Evolutionary conservation across 208 protist species (phyloP).

Genomic region (Acanthamoeba healyi): DNA sequence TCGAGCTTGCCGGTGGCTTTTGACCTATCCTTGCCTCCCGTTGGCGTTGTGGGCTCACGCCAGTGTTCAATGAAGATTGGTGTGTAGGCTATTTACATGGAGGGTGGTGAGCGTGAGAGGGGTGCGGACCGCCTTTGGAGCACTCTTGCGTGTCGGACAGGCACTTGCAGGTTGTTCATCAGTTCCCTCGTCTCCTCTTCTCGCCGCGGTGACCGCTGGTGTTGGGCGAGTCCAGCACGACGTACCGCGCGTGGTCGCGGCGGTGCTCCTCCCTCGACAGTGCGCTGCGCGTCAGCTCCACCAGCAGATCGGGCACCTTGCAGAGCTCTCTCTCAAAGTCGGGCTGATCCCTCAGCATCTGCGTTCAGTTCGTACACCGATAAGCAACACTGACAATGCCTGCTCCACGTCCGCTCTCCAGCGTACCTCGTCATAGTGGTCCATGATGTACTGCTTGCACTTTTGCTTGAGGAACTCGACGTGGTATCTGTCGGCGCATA

Average conservation of each 20-base stretch:
- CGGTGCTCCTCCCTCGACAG: slow-evolving; percentile 1
- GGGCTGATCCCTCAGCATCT: slow-evolving; percentile 13
- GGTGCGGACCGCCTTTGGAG: no score
- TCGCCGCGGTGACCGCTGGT: not conserved
- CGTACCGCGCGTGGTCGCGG: not conserved
- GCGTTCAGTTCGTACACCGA: not conserved
- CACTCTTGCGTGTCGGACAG: not conserved
- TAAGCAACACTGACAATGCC: no score
- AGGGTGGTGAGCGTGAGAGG: no score
- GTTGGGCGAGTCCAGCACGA: not conserved
- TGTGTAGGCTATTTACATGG: no score
- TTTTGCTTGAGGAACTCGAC: slow-evolving; percentile 43
- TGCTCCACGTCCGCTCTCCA: no score
- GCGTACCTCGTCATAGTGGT: slow-evolving; percentile 5
- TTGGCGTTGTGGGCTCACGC: no score
- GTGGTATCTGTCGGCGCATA: slow-evolving; percentile 2
- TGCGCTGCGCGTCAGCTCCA: slow-evolving; percentile 10
- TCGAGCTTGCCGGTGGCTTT: slow-evolving; percentile 4
- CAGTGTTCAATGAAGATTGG: no score
- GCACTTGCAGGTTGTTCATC: no score
- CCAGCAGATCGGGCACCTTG: slow-evolving; percentile 13
- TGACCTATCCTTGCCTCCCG: no score
- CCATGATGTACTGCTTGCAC: slow-evolving; percentile 50
- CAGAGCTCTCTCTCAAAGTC: slow-evolving; percentile 17
- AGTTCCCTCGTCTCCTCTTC: not conserved